Evolutionary conservation across 768 basidiomycete species (phyloP), one percentile per base, ranked within the genome.

Genomic region (Melanogaster broomeanus): DNA sequence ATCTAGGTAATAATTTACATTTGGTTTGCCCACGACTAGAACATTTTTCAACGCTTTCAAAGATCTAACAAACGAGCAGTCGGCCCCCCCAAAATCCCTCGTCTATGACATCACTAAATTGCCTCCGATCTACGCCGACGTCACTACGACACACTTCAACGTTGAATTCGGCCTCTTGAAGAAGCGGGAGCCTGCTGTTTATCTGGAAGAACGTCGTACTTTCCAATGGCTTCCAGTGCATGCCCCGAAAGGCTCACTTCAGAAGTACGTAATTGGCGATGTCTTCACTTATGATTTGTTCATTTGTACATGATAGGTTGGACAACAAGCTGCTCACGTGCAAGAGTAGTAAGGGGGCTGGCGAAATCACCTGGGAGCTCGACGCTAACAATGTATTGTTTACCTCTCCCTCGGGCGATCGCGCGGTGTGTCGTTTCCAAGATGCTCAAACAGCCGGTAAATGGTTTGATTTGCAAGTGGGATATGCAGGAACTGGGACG

Each of bases 401-500:
- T 3, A 35, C 12, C 4, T 46, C 44, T 18, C 6, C 52, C 1
- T 31, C 18, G 3, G 11, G 22, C 47, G 37, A 35, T 4, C 39
- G 34, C 18, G 49, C 44, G 22, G 33, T 51, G 12, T 56, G 49
- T 21, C 30, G 7, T 35, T 51, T 56, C 42, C 21, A 11, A 3
- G 42, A 51, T 12, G 6, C 24, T 7, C 25, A 25, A 13, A 50
- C 19, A 21, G 55, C 55, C 19, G 31, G 33, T 8, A 39, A 18
- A 25, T 56, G 55, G 55, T 56, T 45, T 19, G 25, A 16, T 6
- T 28, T 56, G 11, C 45, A 56, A 15, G 21, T 51, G 21, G 24
- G 24, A 19, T 44, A 39, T 19, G 50, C 55, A 6, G 38, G 42
- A 16, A 33, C 43, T 16, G 55, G 55, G 7, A 18, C 30, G 6